Percentiles rank a stretch among this genome's conserved stretches.
These are phyloP conservation scores for Epichloe sylvatica DNA, from an alignment of 2,329 filamentous ascomycete species.

Conservation along the genomic window DNA sequence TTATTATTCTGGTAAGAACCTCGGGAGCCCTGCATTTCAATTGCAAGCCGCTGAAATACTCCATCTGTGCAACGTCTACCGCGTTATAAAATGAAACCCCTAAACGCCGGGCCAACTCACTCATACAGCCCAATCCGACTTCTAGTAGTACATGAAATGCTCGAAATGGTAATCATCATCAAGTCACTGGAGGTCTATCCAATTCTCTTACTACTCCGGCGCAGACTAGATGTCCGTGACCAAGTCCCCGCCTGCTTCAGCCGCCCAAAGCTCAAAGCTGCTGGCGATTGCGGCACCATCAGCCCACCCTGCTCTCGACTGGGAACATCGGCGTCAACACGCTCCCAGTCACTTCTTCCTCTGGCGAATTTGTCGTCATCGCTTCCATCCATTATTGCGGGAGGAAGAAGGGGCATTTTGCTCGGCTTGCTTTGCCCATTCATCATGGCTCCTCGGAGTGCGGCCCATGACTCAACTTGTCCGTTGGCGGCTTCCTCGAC, in stretches of 20 bases:
- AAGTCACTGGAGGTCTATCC: background rate
- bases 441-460: conserved; percentile 25
- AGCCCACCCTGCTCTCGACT: conserved; percentile 10
- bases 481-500: conserved; percentile 41
- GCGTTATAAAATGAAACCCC: background rate
- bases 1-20: too few relatives aligned
- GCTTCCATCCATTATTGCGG: conserved; percentile 14
- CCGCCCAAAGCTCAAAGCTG: conserved; percentile 35
- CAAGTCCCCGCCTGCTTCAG: conserved; percentile 34
- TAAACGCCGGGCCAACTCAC: background rate
- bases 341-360: conserved; percentile 14
- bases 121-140: background rate
- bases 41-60: background rate
- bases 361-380: conserved; percentile 16
- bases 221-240: conserved; percentile 30
- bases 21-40: too few relatives aligned
- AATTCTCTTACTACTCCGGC: conserved; percentile 17
- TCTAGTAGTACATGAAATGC: background rate
- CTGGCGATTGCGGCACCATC: conserved; percentile 15
- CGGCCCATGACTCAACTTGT: conserved; percentile 47
- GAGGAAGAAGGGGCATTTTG: conserved; percentile 15
- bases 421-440: conserved; percentile 14
- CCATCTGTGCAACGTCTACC: background rate
- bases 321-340: conserved; percentile 13
- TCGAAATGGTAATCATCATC: background rate